Evolutionary conservation across 768 basidiomycete species (phyloP).

Genomic region (Trametes gibbosa): DNA sequence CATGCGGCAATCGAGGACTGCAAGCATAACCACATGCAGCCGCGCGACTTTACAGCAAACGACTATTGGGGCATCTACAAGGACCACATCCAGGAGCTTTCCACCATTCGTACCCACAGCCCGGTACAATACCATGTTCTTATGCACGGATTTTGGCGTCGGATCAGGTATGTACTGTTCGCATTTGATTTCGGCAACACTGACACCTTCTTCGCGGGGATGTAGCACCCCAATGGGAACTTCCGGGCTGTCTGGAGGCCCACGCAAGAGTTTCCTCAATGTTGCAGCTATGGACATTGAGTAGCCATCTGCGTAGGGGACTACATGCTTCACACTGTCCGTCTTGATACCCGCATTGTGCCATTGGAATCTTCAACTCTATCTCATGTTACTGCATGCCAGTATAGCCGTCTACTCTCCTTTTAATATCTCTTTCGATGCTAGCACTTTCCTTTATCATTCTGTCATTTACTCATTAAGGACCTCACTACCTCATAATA

Average conservation of each 20-base stretch:
- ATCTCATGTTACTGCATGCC: no score
- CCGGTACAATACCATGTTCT: neutral
- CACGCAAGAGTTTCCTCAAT: neutral
- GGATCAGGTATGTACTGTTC: neutral
- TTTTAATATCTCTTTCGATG: no score
- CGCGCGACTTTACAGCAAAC: neutral
- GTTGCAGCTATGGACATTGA: neutral
- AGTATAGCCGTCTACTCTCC: no score
- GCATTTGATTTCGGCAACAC: neutral
- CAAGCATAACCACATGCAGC: neutral
- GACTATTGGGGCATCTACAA: neutral
- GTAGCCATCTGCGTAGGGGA: no score
- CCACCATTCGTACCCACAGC: neutral
- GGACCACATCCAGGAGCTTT: neutral
- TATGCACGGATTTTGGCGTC: neutral
- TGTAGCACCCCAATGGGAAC: neutral
- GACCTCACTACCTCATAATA: no score
- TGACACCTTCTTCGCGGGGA: neutral
- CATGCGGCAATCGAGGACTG: neutral
- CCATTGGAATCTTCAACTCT: no score
- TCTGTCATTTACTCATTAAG: no score
- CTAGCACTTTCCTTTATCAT: no score
- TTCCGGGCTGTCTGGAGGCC: no score
- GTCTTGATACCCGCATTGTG: no score
- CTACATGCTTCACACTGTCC: no score